Evolutionary conservation across 192 early-diverging fungal genomes (phyloP).

Genomic region (Coemansia sp.): DNA sequence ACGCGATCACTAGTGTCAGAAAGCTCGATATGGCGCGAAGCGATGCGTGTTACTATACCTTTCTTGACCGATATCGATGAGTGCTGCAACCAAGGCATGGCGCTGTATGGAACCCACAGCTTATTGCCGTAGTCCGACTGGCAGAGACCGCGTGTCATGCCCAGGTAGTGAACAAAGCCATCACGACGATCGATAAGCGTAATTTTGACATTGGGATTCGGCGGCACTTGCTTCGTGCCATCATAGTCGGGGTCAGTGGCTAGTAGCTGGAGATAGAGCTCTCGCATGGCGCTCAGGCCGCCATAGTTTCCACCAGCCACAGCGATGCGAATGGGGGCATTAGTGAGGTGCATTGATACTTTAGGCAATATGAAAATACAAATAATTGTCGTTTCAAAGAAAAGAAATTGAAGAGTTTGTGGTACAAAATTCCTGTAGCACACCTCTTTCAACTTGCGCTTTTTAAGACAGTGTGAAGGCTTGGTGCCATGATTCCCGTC

Average conservation of each 20-base stretch:
- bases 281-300: constrained; percentile 35
- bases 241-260: constrained; percentile 40
- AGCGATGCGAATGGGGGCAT: constrained; percentile 33
- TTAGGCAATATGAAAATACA: background rate
- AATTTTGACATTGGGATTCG: constrained; percentile 36
- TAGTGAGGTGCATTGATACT: constrained; percentile 19
- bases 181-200: constrained; percentile 44
- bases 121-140: constrained; percentile 31
- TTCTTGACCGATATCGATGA: constrained; percentile 32
- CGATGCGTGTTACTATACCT: constrained; percentile 25
- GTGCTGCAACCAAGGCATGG: constrained; percentile 40
- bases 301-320: constrained; percentile 50
- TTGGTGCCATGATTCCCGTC: background rate
- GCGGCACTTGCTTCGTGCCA: constrained; percentile 36
- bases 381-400: background rate
- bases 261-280: constrained; percentile 35
- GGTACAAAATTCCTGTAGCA: background rate
- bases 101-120: constrained; percentile 34
- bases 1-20: constrained; percentile 21
- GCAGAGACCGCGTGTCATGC: constrained; percentile 34
- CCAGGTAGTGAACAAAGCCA: constrained; percentile 44
- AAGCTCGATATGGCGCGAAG: constrained; percentile 24
- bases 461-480: background rate
- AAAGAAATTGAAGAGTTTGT: background rate
- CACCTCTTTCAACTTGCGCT: background rate